A percentile compares a stretch with the other conserved stretches of the same genome.
phyloP scores from a whole-genome alignment of 495 filamentous ascomycete genomes.

The Xylaria grammica region DNA sequence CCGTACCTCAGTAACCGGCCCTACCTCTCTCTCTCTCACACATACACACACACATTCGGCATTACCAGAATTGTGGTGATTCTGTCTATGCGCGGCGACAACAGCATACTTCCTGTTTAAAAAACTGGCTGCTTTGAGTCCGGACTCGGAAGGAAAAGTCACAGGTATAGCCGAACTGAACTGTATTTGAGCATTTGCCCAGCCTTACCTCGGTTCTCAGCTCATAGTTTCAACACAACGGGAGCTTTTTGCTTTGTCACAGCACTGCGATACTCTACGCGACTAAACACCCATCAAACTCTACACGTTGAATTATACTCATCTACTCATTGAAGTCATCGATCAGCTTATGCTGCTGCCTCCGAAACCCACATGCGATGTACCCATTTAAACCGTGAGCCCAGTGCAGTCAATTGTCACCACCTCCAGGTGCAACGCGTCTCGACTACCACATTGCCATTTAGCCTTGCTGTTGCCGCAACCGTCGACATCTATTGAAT shows the following conservation, averaged over 20 bases:
- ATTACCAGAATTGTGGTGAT: not conserved
- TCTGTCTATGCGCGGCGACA: not conserved
- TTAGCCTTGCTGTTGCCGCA: constrained; percentile 12
- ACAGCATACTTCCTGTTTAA: not conserved
- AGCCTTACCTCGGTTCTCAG: not conserved
- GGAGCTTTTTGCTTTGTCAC: not conserved
- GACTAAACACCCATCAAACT: not conserved
- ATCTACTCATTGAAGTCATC: not conserved
- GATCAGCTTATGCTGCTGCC: constrained; percentile 16
- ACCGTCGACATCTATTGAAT: constrained; percentile 2
- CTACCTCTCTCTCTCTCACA: not conserved
- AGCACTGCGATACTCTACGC: not conserved
- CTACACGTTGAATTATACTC: constrained; percentile 7
- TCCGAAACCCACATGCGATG: constrained; percentile 35
- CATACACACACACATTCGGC: too few species aligned
- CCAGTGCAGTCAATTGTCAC: constrained; percentile 33
- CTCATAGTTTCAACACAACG: not conserved
- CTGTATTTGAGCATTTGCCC: not conserved
- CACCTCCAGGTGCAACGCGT: constrained; percentile 18
- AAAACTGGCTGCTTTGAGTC: not conserved
- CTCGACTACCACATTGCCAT: not conserved
- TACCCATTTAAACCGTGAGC: constrained; percentile 29
- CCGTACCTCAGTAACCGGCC: constrained; percentile 2
- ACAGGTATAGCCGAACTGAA: not conserved
- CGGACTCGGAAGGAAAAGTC: not conserved